Conservation (phyloP, 2,329 filamentous ascomycete genomes). For the Camillea tinctor region DNA sequence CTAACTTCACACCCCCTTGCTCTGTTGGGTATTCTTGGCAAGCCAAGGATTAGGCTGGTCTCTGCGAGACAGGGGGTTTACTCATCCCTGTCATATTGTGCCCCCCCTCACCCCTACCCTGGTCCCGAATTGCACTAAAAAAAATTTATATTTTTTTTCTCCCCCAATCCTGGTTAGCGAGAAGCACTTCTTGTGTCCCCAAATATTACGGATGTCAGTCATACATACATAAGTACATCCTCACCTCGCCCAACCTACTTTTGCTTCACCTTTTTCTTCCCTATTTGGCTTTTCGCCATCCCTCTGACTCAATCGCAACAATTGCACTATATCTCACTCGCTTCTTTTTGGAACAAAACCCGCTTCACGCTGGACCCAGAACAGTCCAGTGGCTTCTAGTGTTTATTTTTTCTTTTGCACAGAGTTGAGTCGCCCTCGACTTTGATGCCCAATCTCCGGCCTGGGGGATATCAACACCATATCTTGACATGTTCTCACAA, state of each 20-base stretch:
- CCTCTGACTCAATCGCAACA: constrained; percentile 22
- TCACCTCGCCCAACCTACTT: constrained; percentile 25
- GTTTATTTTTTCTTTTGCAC: constrained; percentile 29
- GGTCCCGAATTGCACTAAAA: constrained; percentile 1
- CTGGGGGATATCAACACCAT: constrained; percentile 39
- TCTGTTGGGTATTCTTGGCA: neutral
- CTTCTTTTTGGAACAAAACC: constrained; percentile 14
- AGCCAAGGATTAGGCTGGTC: constrained; percentile 15
- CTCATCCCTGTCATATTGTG: neutral
- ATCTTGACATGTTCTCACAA: constrained; percentile 56
- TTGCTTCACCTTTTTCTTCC: constrained; percentile 19
- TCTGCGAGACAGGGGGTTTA: neutral
- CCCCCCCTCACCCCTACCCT: neutral
- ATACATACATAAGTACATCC: constrained; percentile 11
- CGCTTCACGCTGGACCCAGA: constrained; percentile 35
- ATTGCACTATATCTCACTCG: neutral
- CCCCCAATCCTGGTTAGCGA: neutral
- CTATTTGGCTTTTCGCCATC: constrained; percentile 34
- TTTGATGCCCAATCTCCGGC: constrained; percentile 39
- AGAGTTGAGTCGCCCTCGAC: constrained; percentile 35
- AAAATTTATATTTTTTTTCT: constrained; percentile 3
- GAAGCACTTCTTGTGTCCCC: neutral
- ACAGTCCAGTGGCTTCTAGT: constrained; percentile 39
- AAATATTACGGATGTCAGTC: neutral
- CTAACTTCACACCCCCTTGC: neutral